Percentiles rank a stretch among this genome's conserved stretches.
These are phyloP conservation scores for Bryoerythrophyllum caledonicum DNA, from an alignment of 225 moss, liverwort and hornwort genomes.

Conservation along the genomic window DNA sequence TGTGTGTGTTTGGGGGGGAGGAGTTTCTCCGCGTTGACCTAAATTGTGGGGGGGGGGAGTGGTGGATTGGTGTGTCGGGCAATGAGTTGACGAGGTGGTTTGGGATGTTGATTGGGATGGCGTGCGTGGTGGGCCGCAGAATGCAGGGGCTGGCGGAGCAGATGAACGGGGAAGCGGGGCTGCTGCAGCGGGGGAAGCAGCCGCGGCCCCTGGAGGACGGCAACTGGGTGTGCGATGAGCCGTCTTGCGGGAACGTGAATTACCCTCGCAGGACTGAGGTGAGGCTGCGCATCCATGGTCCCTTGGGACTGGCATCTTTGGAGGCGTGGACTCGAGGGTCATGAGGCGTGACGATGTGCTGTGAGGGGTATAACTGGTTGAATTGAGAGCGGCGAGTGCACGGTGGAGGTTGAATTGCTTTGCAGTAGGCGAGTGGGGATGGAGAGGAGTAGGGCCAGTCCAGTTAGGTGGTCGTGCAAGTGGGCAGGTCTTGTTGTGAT, in stretches of 20 bases:
- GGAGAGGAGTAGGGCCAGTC: not conserved
- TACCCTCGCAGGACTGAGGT: slow-evolving; percentile 98
- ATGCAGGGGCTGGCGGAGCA: slow-evolving; percentile 93
- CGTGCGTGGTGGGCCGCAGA: slow-evolving; percentile 24
- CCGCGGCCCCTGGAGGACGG: slow-evolving; percentile 98
- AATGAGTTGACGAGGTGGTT: not conserved
- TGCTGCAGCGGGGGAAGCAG: slow-evolving; percentile 93
- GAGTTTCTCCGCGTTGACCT: not conserved
- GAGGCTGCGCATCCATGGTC: not conserved
- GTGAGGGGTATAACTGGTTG: not conserved
- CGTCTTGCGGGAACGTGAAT: slow-evolving; percentile 90
- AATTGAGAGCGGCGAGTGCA: too few species aligned
- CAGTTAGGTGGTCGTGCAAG: not conserved
- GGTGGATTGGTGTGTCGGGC: not conserved
- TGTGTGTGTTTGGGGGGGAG: not conserved
- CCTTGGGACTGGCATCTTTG: not conserved
- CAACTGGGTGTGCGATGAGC: slow-evolving; percentile 98
- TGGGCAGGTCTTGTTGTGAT: not conserved
- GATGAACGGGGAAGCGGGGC: slow-evolving; percentile 78
- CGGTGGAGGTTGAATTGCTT: too few species aligned
- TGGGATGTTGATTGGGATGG: not conserved
- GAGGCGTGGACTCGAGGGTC: not conserved
- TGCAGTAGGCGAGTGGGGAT: too few species aligned
- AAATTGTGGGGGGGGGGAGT: not conserved
- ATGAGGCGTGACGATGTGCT: not conserved